Base-by-base conservation (phyloP, 2,329 filamentous ascomycete species). In the Alternaria viburni region DNA sequence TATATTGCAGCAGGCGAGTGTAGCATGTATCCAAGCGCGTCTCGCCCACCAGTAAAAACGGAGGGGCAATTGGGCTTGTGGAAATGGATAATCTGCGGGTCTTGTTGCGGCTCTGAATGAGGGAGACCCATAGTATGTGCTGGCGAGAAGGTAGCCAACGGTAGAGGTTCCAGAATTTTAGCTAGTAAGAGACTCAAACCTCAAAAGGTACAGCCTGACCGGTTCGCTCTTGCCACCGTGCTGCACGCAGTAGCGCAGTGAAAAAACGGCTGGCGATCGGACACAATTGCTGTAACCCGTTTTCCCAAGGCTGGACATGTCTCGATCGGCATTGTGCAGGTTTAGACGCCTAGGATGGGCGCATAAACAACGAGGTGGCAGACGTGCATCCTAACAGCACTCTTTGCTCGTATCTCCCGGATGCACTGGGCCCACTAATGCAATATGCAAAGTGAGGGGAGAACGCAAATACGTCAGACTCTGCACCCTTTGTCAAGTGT, bases 51-150 rank as follows among this genome's bases (percentile, higher is more conserved):
- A 76, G 80, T 87, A 84, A 87, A 85, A 86, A 86, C 87, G 83
- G 64, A 66, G 68, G 67, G 69, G 72, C 72, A 77, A 78, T 77
- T 79, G 77, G 73, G 70, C 69, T 64, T 78, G 57, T 73, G 60
- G 69, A 75, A 74, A 78, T 75, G 77, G 75, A 78, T 68, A 74
- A 74, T 73, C 72, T 80, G 78, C 78, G 75, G 76, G 78, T 73
- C 72, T 70, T 74, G 72, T 77, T 80, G 80, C 79, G 79, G 80
- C 79, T 81, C 80, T 81, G 77, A 76, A 74, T 66, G 69, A 79
- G 69, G 79, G 62, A 80, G 82, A 79, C 81, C 81, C 81, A 82
- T 82, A 81, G 77, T 92, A 93, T 96, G 93, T 91, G 93, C 86
- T 96, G 93, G 93, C 93, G 90, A 90, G 85, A 86, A 86, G 57